Base-by-base conservation (phyloP, 305 asterid species). In the Fraxinus latifolia region DNA sequence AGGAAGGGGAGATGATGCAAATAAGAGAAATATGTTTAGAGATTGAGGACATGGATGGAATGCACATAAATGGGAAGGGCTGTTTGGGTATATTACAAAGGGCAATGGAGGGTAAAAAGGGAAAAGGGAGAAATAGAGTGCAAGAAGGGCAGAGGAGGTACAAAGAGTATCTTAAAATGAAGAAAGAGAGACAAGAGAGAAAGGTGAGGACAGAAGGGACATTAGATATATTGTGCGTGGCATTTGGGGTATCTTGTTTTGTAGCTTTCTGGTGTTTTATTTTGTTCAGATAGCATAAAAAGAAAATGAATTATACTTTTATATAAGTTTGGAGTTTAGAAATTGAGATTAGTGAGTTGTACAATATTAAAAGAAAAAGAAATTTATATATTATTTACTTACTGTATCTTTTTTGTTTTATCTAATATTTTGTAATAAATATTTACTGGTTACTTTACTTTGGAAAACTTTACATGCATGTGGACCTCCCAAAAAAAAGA, bases 31-130 rank as follows among this genome's bases (percentile, higher is more conserved):
- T 93, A 21, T 87, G 97, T 86, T 34, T 92, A 79, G 91, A 89
- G 84, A 87, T 92, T 86, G 97, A 92, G 89, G 92, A 94, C 84
- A 86, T 92, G 91, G 98, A 95, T 15, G 97, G 97, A 17, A 83
- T 11, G 81, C 95, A 90, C 5, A 60, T 94, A 90, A 91, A 88
- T 77, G 98, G 99, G 80, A 92, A 77, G 94, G 97, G 91, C 19
- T 90, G 97, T 86, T 47, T 95, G 88, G 95, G 88, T 79, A 85
- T 91, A 86, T 53, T 95, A 32, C 90, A 89, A 1, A 83, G 87
- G 83, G 94, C 92, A 0, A 19, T 95, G 86, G 92, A 89, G 91
- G 97, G 95, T 9, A 89, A 81, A 82, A 92, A 83, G 77, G 95
- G 94, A 31, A 91, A 81, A 0, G 90, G 92, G 14, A 73, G 19